Base-by-base conservation (phyloP, 306 rosid species). In the Dalbergia oliveri region DNA sequence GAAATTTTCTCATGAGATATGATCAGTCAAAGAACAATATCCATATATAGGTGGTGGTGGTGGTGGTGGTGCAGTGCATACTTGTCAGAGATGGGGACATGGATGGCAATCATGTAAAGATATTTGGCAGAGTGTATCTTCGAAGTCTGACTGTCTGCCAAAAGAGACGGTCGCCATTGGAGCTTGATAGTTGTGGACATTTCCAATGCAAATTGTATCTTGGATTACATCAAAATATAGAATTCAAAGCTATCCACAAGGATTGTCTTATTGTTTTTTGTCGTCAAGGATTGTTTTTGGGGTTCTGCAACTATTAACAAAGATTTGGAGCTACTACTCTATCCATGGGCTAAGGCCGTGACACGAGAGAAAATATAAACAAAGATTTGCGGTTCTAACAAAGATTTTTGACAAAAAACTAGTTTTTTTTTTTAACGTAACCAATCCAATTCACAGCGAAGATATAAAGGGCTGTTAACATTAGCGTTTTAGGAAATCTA, bases 11-110 rank as follows among this genome's bases (percentile, higher is more conserved):
- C 31, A 26, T 26, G 31, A 26, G 31, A 26, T 26, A 26, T 26
- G 31, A 2, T 26, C 15, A 23, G 50, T 75, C 26, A 50, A 50
- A 26, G 37, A 37, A 18, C 18, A 70, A 19, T 4, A 64, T 51
- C 3, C 70, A 31, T 8, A 39, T 0, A n/a, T n/a, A n/a, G n/a
- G n/a, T n/a, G n/a, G n/a, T n/a, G n/a, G n/a, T n/a, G n/a, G n/a
- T n/a, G n/a, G n/a, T n/a, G n/a, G 3, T 5, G 65, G 77, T 81
- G 60, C 78, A 76, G 54, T 69, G 78, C 8, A 69, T 18, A 11
- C 10, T 19, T 16, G 72, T 69, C 69, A 69, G 62, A 69, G 64
- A 8, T 3, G 0, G 34, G 18, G 49, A 9, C 11, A 67, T 56
- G 60, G 69, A 8, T 33, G 62, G n/a, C 41, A 50, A 76, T 59